Conservation (phyloP, 192 early-diverging fungal genomes). For the Cladochytrium replicatum region DNA sequence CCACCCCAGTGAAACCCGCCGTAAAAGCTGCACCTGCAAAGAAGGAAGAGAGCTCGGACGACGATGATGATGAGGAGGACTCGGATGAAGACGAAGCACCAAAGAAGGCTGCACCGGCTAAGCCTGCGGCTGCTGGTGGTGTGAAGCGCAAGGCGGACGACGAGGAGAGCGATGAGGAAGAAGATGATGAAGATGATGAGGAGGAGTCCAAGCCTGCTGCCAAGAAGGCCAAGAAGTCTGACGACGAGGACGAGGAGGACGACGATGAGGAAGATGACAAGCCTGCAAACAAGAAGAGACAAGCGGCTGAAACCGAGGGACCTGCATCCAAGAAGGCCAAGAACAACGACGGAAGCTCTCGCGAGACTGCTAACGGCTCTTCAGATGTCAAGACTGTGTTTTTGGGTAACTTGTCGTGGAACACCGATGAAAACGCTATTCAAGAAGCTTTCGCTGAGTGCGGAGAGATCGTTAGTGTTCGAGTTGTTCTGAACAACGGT, state of each 20-base stretch:
- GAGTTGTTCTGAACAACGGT: slow-evolving; percentile 70
- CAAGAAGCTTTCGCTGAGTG: slow-evolving; percentile 48
- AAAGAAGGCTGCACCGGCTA: slow-evolving; percentile 11
- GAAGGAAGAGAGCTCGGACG: slow-evolving; percentile 9
- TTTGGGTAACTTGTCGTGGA: slow-evolving; percentile 67
- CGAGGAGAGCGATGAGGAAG: slow-evolving; percentile 9
- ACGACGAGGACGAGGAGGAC: slow-evolving; percentile 32
- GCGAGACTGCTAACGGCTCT: slow-evolving; percentile 12
- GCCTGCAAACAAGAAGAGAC: slow-evolving; percentile 14
- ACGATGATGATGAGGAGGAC: slow-evolving; percentile 11
- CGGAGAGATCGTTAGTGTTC: slow-evolving; percentile 62
- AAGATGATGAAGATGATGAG: slow-evolving; percentile 12
- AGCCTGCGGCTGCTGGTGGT: neutral
- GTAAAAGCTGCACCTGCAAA: no score
- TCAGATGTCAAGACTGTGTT: slow-evolving; percentile 51
- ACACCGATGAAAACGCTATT: slow-evolving; percentile 56
- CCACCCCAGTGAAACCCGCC: no score
- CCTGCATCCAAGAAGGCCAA: slow-evolving; percentile 44
- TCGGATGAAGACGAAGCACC: neutral
- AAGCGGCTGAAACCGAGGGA: slow-evolving; percentile 38
- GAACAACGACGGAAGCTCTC: slow-evolving; percentile 27
- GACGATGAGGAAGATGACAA: slow-evolving; percentile 18
- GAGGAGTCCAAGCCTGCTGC: neutral
- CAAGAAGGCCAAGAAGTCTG: slow-evolving; percentile 9
- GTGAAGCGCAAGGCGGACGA: neutral